phyloP scores from a whole-genome alignment of 305 asterid species.

The Rubia balearica region DNA sequence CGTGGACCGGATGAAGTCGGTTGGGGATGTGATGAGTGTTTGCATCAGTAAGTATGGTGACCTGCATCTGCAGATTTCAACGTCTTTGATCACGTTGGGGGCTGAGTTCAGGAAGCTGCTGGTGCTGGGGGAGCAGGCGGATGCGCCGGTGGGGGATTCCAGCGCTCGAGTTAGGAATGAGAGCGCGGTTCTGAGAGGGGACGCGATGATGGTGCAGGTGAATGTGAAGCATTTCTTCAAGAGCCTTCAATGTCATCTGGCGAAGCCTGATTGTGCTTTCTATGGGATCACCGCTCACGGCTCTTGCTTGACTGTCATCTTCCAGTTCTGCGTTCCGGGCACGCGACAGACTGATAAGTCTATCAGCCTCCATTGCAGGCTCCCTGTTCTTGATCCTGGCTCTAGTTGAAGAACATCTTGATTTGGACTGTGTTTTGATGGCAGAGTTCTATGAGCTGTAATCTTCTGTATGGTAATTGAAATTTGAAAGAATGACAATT shows the following conservation, averaged over 20 bases:
- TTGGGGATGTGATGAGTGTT: constrained; percentile 79
- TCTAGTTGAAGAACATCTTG: constrained; percentile 37
- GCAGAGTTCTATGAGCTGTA: neutral
- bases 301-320: constrained; percentile 64
- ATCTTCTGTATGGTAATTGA: too few species aligned
- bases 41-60: constrained; percentile 73
- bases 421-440: neutral
- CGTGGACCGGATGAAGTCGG: constrained; percentile 75
- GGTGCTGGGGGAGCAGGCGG: constrained; percentile 65
- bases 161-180: constrained; percentile 52
- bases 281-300: constrained; percentile 68
- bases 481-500: too few species aligned
- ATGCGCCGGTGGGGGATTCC: constrained; percentile 35
- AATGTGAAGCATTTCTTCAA: constrained; percentile 82
- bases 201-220: constrained; percentile 75
- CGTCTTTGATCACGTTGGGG: constrained; percentile 57
- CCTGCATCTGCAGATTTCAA: constrained; percentile 68
- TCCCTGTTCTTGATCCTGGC: constrained; percentile 94
- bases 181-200: constrained; percentile 63
- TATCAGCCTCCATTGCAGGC: constrained; percentile 72
- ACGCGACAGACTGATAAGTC: constrained; percentile 74
- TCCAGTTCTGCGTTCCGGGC: constrained; percentile 86
- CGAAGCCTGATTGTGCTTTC: constrained; percentile 81
- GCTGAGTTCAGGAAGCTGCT: constrained; percentile 62
- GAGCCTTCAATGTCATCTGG: constrained; percentile 66